Evolutionary conservation across 2,329 filamentous ascomycete genomes (phyloP).

Genomic region (Venturia pyrina): DNA sequence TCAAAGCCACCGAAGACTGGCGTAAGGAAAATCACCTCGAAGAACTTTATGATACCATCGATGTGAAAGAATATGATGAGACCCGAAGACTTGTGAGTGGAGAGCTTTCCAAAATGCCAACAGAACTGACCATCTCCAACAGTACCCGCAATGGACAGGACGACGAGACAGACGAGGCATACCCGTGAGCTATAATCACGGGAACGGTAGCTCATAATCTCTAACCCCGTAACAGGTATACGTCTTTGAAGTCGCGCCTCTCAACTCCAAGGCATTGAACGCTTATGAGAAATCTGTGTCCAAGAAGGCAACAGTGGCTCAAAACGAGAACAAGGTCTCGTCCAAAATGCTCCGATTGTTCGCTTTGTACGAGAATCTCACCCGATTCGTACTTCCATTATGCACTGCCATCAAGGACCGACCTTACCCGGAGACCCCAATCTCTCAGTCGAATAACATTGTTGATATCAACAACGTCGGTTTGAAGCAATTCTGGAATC

Average conservation of each 20-base stretch:
- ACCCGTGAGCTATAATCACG: slow-evolving; percentile 36
- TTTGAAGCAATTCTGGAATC: slow-evolving; percentile 89
- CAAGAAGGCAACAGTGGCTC: slow-evolving; percentile 42
- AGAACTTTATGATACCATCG: slow-evolving; percentile 75
- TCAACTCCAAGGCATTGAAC: slow-evolving; percentile 72
- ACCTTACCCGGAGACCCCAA: slow-evolving; percentile 67
- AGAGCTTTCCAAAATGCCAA: slow-evolving; percentile 13
- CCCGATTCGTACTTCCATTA: slow-evolving; percentile 75
- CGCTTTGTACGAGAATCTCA: slow-evolving; percentile 87
- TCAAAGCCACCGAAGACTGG: slow-evolving; percentile 83
- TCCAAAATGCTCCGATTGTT: slow-evolving; percentile 77
- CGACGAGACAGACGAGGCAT: slow-evolving; percentile 84
- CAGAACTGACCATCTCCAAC: slow-evolving; percentile 15
- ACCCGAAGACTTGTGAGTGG: slow-evolving; percentile 59
- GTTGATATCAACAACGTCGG: slow-evolving; percentile 85
- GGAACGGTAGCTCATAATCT: neutral
- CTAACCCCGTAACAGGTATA: slow-evolving; percentile 42
- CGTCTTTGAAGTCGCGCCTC: slow-evolving; percentile 74
- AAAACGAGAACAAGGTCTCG: slow-evolving; percentile 53
- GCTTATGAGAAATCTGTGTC: slow-evolving; percentile 61
- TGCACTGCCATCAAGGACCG: slow-evolving; percentile 67
- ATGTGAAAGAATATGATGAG: slow-evolving; percentile 73
- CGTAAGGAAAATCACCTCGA: slow-evolving; percentile 69
- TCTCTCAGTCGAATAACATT: slow-evolving; percentile 88
- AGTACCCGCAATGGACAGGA: slow-evolving; percentile 95